Percentiles rank a stretch among this genome's conserved stretches.
phyloP scores from a whole-genome alignment of 2,329 filamentous ascomycete genomes.

The Tolypocladium cylindrosporum region DNA sequence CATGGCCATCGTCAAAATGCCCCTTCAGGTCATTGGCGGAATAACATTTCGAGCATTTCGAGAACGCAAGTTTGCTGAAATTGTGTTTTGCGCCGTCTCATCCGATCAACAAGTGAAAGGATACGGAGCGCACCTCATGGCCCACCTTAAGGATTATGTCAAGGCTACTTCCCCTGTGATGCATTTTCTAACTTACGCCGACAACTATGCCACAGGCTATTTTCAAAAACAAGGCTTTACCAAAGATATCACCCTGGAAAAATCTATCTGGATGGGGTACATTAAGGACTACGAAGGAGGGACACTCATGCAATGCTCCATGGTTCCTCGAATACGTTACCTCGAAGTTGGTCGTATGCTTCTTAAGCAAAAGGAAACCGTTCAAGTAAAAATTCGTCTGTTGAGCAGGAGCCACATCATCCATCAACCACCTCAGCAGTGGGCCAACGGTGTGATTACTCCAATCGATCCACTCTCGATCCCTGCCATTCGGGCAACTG shows the following conservation, averaged over 20 bases:
- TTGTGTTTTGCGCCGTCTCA: constrained; percentile 96
- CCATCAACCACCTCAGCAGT: constrained; percentile 75
- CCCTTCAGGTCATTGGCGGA: constrained; percentile 84
- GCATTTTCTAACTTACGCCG: constrained; percentile 97
- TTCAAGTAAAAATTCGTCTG: constrained; percentile 88
- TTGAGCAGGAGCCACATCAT: constrained; percentile 83
- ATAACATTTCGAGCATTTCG: constrained; percentile 96
- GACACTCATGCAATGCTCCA: constrained; percentile 98
- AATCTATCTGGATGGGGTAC: constrained; percentile 94
- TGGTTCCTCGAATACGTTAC: constrained; percentile 91
- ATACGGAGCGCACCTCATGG: constrained; percentile 96
- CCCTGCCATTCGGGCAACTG: constrained; percentile 78
- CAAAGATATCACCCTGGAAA: constrained; percentile 91
- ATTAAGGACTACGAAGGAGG: constrained; percentile 99
- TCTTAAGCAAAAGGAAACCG: constrained; percentile 91
- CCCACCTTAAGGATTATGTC: constrained; percentile 94
- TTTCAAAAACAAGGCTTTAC: constrained; percentile 99
- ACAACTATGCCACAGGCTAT: constrained; percentile 98
- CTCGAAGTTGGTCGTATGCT: constrained; percentile 89
- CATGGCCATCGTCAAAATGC: constrained; percentile 95
- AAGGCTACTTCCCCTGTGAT: constrained; percentile 94
- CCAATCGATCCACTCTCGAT: constrained; percentile 80
- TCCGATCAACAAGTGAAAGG: constrained; percentile 98
- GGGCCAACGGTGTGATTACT: constrained; percentile 58
- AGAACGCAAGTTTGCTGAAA: constrained; percentile 87